Percentiles rank a stretch among this genome's conserved stretches.
phyloP scores from a whole-genome alignment of 176 grass and related monocot genomes.

The Aegilops speltoides region DNA sequence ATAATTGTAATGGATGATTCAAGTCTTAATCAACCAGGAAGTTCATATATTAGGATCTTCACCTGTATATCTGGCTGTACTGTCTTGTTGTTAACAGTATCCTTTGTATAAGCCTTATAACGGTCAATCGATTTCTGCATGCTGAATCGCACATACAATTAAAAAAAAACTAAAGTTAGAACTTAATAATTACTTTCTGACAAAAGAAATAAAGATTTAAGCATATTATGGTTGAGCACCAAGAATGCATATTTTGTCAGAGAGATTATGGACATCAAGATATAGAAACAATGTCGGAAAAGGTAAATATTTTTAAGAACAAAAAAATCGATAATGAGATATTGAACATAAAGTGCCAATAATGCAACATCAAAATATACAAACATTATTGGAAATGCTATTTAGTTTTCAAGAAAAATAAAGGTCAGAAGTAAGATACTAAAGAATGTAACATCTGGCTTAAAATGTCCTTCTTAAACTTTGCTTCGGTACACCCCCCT shows the following conservation, averaged over 20 bases:
- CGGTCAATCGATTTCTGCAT: conserved; percentile 60
- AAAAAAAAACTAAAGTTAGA: conserved; percentile 4
- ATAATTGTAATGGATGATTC: neutral
- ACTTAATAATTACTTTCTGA: neutral
- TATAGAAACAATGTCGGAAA: neutral
- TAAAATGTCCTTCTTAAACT: neutral
- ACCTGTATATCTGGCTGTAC: conserved; percentile 51
- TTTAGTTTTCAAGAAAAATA: neutral
- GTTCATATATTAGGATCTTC: conserved; percentile 15
- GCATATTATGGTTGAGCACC: neutral
- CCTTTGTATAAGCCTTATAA: conserved; percentile 50
- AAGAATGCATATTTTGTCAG: neutral
- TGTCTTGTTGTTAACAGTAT: conserved; percentile 30
- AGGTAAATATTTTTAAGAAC: neutral
- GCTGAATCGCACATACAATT: conserved; percentile 27
- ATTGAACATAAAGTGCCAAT: neutral
- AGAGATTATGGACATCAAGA: neutral
- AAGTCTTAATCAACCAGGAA: neutral
- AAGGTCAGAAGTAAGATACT: neutral
- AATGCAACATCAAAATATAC: neutral
- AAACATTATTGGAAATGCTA: neutral
- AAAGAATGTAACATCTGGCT: neutral
- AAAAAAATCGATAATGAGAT: neutral
- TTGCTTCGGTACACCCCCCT: too few species aligned
- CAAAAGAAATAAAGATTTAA: neutral